Percentiles rank a stretch among this genome's conserved stretches.
Evolutionary conservation across 345 rosid genomes (phyloP).

Genomic region (Adansonia digitata): DNA sequence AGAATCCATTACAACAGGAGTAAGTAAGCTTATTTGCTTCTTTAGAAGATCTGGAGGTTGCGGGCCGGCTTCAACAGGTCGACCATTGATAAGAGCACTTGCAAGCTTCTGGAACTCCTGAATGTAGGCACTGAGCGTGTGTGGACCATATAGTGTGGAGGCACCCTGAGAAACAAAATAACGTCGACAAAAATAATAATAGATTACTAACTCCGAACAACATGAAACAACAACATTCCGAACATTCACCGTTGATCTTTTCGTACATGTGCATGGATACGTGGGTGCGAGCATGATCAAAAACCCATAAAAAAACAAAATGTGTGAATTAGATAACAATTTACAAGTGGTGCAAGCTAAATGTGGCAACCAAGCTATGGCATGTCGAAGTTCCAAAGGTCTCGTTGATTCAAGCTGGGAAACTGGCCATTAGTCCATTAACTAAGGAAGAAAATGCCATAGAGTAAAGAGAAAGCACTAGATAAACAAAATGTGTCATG

Average conservation of each 20-base stretch:
- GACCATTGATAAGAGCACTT: constrained; percentile 48
- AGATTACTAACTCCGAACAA: neutral
- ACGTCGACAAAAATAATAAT: neutral
- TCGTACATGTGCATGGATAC: neutral
- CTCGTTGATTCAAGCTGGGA: neutral
- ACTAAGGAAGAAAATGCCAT: neutral
- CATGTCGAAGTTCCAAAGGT: neutral
- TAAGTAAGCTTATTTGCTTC: constrained; percentile 77
- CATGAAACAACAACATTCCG: neutral
- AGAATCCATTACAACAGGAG: constrained; percentile 79
- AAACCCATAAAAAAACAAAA: neutral
- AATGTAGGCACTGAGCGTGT: constrained; percentile 81
- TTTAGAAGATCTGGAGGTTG: constrained; percentile 76
- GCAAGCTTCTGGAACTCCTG: constrained; percentile 90
- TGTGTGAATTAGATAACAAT: neutral
- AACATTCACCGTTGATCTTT: neutral
- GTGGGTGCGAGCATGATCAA: neutral
- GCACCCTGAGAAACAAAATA: constrained; percentile 61
- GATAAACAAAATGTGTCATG: too few relatives aligned
- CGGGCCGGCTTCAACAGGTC: constrained; percentile 53
- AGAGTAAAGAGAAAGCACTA: neutral
- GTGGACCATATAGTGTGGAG: constrained; percentile 86
- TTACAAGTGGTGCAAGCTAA: neutral
- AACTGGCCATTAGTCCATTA: neutral
- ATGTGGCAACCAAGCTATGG: too few relatives aligned